A percentile compares a stretch with the other conserved stretches of the same genome.
phyloP scores from a whole-genome alignment of 1,139 yeast genomes.

The Candida sanyaensis region DNA sequence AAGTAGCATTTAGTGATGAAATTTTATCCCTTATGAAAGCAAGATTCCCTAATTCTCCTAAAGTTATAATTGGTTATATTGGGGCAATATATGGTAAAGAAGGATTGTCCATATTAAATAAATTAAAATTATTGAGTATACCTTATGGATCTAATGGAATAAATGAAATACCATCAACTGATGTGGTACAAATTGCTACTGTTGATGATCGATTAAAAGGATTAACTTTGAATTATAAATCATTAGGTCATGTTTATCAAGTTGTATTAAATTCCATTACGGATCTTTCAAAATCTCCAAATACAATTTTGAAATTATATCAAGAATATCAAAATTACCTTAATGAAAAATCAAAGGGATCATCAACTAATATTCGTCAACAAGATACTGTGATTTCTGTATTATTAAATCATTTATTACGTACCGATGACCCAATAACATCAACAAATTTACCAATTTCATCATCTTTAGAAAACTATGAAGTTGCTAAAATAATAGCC shows the following conservation, averaged over 20 bases:
- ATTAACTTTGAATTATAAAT: constrained; percentile 23
- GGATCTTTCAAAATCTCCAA: constrained; percentile 17
- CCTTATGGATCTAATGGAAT: constrained; percentile 22
- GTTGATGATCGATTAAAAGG: constrained; percentile 32
- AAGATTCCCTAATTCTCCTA: constrained; percentile 35
- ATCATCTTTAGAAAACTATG: constrained; percentile 22
- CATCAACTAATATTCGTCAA: background rate
- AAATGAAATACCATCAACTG: constrained; percentile 14
- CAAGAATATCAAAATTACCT: constrained; percentile 17
- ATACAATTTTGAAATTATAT: constrained; percentile 21
- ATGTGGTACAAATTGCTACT: constrained; percentile 27
- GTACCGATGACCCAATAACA: background rate
- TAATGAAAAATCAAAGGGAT: background rate
- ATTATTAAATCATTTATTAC: constrained; percentile 22
- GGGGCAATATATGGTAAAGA: constrained; percentile 27
- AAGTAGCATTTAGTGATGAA: constrained; percentile 25
- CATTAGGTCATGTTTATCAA: constrained; percentile 30
- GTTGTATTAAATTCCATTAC: constrained; percentile 21
- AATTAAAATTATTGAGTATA: constrained; percentile 25
- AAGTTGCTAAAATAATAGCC: constrained; percentile 30
- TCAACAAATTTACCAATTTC: background rate
- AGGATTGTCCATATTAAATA: constrained; percentile 25
- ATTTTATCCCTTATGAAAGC: constrained; percentile 32
- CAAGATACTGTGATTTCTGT: constrained; percentile 11
- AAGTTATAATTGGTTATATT: constrained; percentile 40